Conservation (phyloP, 2,329 filamentous ascomycete genomes). For the Aspergillus candidus region DNA sequence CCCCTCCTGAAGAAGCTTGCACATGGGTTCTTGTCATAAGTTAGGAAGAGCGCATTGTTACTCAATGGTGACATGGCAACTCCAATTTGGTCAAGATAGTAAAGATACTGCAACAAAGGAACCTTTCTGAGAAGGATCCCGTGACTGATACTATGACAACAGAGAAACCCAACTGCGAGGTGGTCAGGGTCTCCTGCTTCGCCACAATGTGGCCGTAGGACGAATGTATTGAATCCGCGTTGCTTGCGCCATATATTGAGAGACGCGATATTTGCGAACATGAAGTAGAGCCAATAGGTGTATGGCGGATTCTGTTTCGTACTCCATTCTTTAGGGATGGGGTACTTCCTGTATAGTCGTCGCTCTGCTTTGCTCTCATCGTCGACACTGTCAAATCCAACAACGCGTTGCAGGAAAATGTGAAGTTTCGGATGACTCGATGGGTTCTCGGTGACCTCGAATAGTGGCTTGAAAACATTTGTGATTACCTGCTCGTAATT, state of each 20-base stretch:
- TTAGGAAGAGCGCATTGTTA: conserved; percentile 94
- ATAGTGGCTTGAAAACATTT: conserved; percentile 90
- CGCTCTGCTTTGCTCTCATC: conserved; percentile 97
- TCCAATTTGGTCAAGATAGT: conserved; percentile 95
- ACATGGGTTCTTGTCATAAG: conserved; percentile 95
- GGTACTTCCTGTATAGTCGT: conserved; percentile 91
- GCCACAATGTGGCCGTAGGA: conserved; percentile 88
- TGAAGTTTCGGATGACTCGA: conserved; percentile 85
- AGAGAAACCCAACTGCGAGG: conserved; percentile 81
- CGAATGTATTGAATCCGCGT: conserved; percentile 91
- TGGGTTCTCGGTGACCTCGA: conserved; percentile 87
- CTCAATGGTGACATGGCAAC: conserved; percentile 99
- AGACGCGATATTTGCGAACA: conserved; percentile 89
- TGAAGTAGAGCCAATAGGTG: conserved; percentile 98
- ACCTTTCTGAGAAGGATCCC: conserved; percentile 89
- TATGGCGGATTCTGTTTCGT: conserved; percentile 96
- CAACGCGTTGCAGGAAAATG: conserved; percentile 86
- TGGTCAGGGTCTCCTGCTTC: conserved; percentile 97
- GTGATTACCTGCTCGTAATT: conserved; percentile 84
- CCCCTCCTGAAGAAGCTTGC: conserved; percentile 92
- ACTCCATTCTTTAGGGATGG: conserved; percentile 79
- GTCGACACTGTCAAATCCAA: conserved; percentile 96
- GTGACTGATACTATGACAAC: conserved; percentile 95
- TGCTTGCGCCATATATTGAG: conserved; percentile 87
- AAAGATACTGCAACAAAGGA: conserved; percentile 89